phyloP scores from a whole-genome alignment of 1,284 basidiomycete species.

The Ceratobasidium sp. region DNA sequence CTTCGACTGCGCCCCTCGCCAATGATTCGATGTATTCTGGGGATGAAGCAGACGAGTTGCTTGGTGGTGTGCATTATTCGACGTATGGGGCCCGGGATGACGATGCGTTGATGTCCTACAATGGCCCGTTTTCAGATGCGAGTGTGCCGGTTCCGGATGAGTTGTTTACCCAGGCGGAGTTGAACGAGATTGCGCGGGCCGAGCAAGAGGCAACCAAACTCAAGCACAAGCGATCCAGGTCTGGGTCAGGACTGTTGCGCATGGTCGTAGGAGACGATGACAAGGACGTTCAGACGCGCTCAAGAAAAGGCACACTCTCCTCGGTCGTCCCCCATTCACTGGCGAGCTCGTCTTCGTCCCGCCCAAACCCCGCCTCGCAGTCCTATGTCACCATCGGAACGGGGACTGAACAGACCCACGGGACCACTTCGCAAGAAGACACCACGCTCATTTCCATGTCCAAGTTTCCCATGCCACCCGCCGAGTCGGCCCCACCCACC shows the following conservation, averaged over 20 bases:
- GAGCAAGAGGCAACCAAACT: slow-evolving; percentile 1
- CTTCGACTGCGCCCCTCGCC: neutral
- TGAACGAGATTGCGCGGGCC: too few species aligned
- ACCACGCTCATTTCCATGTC: slow-evolving; percentile 3
- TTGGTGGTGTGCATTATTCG: slow-evolving; percentile 29
- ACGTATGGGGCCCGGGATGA: slow-evolving; percentile 16
- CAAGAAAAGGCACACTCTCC: neutral
- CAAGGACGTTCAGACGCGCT: neutral
- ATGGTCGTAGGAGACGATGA: slow-evolving; percentile 2
- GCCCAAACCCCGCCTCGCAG: neutral
- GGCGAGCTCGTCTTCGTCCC: neutral
- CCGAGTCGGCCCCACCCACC: neutral
- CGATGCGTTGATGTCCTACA: slow-evolving; percentile 1
- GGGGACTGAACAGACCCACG: neutral
- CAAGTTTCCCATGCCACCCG: neutral
- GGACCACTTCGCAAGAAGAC: neutral
- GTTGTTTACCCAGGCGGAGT: neutral
- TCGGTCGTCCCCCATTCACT: neutral
- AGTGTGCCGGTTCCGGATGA: slow-evolving; percentile 6
- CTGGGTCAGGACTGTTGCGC: neutral
- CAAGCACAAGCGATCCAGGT: slow-evolving; percentile 13
- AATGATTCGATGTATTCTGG: neutral
- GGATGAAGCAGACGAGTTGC: neutral
- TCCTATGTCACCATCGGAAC: neutral
- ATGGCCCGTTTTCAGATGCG: slow-evolving; percentile 2